These are phyloP conservation scores for Psilocybe cubensis DNA, from an alignment of 768 basidiomycete species.

Conservation along the genomic window DNA sequence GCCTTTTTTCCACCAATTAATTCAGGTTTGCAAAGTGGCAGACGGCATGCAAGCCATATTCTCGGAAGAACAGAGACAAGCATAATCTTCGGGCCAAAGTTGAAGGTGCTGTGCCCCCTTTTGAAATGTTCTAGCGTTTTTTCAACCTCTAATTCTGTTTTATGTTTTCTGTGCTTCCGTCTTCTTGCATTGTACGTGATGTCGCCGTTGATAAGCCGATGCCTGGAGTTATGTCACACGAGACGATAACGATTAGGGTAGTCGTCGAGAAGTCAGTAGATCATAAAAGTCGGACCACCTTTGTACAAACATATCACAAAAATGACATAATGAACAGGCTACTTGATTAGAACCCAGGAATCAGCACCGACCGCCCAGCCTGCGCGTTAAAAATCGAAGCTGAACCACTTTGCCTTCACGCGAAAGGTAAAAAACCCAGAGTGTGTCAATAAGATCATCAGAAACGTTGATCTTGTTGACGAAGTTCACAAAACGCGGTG, in stretches of 20 bases:
- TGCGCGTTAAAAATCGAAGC: too few species aligned
- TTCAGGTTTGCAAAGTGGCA: not conserved
- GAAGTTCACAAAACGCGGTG: too few species aligned
- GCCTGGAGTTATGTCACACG: not conserved
- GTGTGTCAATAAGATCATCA: too few species aligned
- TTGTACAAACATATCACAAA: not conserved
- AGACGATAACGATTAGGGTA: not conserved
- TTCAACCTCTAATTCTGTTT: too few species aligned
- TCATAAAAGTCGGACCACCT: too few species aligned
- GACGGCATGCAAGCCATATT: not conserved
- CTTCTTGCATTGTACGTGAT: not conserved
- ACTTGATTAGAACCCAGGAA: not conserved
- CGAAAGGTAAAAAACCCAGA: too few species aligned
- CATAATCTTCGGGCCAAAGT: not conserved
- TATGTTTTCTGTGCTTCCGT: too few species aligned
- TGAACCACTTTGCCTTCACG: too few species aligned
- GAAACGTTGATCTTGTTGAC: too few species aligned
- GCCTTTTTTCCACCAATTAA: not conserved
- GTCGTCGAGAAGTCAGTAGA: too few species aligned
- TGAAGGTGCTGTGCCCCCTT: not conserved
- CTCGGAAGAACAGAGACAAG: not conserved
- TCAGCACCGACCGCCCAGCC: too few species aligned
- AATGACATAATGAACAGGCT: not conserved
- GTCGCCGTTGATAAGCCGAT: conserved; percentile 11
- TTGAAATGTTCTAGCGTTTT: not conserved